These are phyloP conservation scores for Ophiostoma himal-ulmi DNA, from an alignment of 2,329 filamentous ascomycete genomes.

Conservation along the genomic window DNA sequence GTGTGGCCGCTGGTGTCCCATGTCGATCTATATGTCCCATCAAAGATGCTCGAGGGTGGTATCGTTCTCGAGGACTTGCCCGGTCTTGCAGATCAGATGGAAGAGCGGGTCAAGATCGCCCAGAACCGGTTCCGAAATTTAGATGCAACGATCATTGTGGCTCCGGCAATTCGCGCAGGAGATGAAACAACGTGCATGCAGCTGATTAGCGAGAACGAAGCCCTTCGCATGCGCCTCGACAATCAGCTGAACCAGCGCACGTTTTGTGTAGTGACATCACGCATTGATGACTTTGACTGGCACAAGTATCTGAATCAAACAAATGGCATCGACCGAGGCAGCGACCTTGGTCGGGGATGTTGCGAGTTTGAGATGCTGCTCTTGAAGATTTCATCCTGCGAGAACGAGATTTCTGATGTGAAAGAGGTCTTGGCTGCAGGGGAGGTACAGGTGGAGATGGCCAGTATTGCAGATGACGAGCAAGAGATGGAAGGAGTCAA, in stretches of 20 bases:
- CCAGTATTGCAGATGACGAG: neutral
- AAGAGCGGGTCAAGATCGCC: conserved; percentile 30
- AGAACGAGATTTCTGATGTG: neutral
- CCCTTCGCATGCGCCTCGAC: conserved; percentile 30
- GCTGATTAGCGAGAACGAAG: conserved; percentile 30
- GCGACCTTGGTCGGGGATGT: neutral
- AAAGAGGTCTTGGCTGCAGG: neutral
- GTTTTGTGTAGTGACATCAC: conserved; percentile 31
- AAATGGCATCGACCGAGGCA: neutral
- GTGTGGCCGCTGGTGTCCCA: conserved; percentile 36
- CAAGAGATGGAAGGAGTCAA: neutral
- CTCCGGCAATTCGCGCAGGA: conserved; percentile 28
- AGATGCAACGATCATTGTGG: conserved; percentile 31
- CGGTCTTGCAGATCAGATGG: conserved; percentile 41
- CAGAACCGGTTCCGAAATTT: conserved; percentile 25
- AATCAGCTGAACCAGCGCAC: conserved; percentile 27
- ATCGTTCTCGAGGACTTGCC: conserved; percentile 50
- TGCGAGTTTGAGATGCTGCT: neutral
- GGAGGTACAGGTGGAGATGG: neutral
- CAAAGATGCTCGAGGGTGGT: conserved; percentile 42
- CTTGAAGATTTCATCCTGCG: neutral
- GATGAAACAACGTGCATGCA: conserved; percentile 28
- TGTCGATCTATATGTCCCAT: conserved; percentile 41
- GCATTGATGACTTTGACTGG: conserved; percentile 31
- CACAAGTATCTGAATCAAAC: conserved; percentile 13